These are phyloP conservation scores for Lentinula boryana DNA, from an alignment of 768 basidiomycete species.

Conservation along the genomic window DNA sequence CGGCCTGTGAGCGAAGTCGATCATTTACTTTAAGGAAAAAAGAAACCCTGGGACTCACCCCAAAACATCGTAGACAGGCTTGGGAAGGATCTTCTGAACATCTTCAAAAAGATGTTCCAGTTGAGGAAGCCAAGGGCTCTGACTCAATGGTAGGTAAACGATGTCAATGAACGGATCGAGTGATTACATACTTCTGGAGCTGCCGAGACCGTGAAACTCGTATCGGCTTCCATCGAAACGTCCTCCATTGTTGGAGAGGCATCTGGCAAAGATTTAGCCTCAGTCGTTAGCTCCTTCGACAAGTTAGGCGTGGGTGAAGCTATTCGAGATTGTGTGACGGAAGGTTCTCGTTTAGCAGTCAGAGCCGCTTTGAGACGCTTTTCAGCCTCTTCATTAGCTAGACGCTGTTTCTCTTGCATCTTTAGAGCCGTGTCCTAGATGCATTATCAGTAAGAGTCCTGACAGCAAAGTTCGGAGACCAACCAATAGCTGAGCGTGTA, in stretches of 20 bases:
- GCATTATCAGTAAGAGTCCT: not conserved
- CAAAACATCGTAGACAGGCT: conserved; percentile 55
- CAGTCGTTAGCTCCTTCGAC: conserved; percentile 17
- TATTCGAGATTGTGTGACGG: conserved; percentile 45
- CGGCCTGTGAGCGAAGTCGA: conserved; percentile 43
- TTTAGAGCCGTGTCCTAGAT: conserved; percentile 53
- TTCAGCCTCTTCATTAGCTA: conserved; percentile 71
- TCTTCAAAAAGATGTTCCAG: conserved; percentile 71
- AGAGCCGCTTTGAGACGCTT: conserved; percentile 77
- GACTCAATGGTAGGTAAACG: conserved; percentile 1
- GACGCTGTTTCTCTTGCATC: conserved; percentile 59
- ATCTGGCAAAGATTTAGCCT: conserved; percentile 24
- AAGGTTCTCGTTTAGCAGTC: conserved; percentile 72
- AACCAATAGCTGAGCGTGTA: conserved; percentile 59
- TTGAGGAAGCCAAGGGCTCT: conserved; percentile 80
- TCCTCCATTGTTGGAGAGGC: conserved; percentile 28
- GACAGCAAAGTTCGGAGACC: conserved; percentile 13
- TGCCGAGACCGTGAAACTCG: conserved; percentile 20
- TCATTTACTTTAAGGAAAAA: not conserved
- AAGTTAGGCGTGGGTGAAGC: conserved; percentile 50
- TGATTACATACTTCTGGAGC: conserved; percentile 32
- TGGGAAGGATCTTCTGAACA: conserved; percentile 65
- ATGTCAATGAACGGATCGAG: not conserved
- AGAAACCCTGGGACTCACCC: conserved; percentile 44
- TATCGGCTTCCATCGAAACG: conserved; percentile 48